Percentiles rank a stretch among this genome's conserved stretches.
These are phyloP conservation scores for Hypoxylon intermedium DNA, from an alignment of 495 filamentous ascomycete species.

Conservation along the genomic window DNA sequence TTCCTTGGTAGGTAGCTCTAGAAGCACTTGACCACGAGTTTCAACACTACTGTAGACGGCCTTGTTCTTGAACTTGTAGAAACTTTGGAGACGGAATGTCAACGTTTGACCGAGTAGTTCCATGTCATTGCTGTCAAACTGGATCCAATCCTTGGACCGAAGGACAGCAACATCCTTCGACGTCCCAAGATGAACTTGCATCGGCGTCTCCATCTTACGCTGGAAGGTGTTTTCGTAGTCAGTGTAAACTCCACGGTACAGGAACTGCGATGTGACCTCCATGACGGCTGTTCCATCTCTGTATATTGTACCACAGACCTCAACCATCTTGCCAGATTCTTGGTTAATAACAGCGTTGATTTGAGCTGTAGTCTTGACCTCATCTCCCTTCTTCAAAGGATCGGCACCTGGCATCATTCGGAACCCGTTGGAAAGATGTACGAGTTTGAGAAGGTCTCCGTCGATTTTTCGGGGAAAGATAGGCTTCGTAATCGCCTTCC, in stretches of 20 bases:
- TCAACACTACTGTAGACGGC: slow-evolving; percentile 90
- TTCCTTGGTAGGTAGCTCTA: slow-evolving; percentile 97
- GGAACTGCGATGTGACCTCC: slow-evolving; percentile 97
- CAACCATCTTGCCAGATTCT: slow-evolving; percentile 98
- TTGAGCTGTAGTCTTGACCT: slow-evolving; percentile 89
- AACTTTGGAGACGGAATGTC: slow-evolving; percentile 92
- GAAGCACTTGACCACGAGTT: slow-evolving; percentile 88
- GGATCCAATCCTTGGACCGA: slow-evolving; percentile 96
- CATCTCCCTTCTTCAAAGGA: slow-evolving; percentile 91
- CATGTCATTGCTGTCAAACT: slow-evolving; percentile 77
- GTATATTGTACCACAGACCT: slow-evolving; percentile 94
- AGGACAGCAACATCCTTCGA: slow-evolving; percentile 92
- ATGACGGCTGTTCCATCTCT: slow-evolving; percentile 89
- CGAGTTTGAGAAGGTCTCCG: slow-evolving; percentile 90
- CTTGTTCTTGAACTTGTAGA: slow-evolving; percentile 94
- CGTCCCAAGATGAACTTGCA: slow-evolving; percentile 86
- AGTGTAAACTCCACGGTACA: slow-evolving; percentile 90
- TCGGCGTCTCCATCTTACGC: slow-evolving; percentile 92
- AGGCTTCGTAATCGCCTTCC: slow-evolving; percentile 98
- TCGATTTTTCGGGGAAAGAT: slow-evolving; percentile 96
- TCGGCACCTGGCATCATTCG: slow-evolving; percentile 96
- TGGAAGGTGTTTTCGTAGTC: slow-evolving; percentile 99
- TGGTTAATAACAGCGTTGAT: slow-evolving; percentile 98
- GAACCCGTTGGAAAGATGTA: slow-evolving; percentile 96
- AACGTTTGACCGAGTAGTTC: slow-evolving; percentile 90